These are phyloP conservation scores for Pholiota molesta DNA, from an alignment of 768 basidiomycete species.

Conservation along the genomic window DNA sequence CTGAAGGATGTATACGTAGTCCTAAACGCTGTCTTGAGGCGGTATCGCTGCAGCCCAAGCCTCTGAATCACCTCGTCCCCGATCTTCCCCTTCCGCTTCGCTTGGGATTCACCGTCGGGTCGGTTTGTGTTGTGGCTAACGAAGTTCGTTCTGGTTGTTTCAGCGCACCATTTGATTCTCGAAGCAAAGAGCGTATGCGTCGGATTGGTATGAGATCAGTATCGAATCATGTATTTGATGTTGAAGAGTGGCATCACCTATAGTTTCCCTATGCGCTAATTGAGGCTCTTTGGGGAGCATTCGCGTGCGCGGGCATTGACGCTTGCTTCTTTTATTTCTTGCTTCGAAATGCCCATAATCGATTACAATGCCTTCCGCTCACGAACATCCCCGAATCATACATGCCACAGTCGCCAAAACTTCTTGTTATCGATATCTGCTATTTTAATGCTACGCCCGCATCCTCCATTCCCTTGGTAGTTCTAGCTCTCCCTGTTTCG, in stretches of 20 bases:
- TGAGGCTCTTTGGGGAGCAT: too few species aligned
- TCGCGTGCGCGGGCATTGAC: too few species aligned
- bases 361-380: too few species aligned
- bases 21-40: background rate
- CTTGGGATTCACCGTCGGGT: background rate
- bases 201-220: background rate
- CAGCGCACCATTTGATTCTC: slow-evolving; percentile 1
- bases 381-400: too few species aligned
- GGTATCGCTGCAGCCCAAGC: background rate
- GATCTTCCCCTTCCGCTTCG: background rate
- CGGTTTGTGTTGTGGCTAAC: background rate
- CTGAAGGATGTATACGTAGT: background rate
- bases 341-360: too few species aligned
- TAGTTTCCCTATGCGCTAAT: too few species aligned
- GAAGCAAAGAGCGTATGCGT: background rate
- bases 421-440: too few species aligned
- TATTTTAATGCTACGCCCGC: background rate
- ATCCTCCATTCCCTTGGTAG: background rate
- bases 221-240: background rate
- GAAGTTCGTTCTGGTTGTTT: background rate
- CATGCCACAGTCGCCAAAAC: too few species aligned
- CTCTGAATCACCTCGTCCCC: background rate
- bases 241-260: background rate
- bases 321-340: too few species aligned
- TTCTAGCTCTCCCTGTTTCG: background rate